phyloP scores from a whole-genome alignment of 176 grass and related monocot genomes.

The Pontederia crassipes region DNA sequence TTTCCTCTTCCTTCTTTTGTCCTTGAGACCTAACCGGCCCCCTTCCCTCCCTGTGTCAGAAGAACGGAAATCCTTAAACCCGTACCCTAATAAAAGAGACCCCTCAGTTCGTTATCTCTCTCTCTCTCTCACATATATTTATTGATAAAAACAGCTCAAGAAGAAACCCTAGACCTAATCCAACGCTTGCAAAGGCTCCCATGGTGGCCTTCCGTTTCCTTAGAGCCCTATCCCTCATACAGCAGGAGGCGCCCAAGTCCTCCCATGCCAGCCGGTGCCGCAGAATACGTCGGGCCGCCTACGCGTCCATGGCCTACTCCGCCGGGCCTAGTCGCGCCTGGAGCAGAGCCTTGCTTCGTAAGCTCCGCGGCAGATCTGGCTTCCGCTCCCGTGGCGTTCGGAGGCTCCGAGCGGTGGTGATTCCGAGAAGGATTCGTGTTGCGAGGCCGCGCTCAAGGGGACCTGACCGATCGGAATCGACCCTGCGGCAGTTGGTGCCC shows the following conservation, averaged over 20 bases:
- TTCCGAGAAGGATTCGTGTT: neutral
- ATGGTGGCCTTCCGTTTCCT: constrained; percentile 4
- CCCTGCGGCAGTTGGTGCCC: constrained; percentile 56
- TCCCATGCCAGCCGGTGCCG: neutral
- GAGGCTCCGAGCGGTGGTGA: neutral
- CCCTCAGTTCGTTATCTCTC: neutral
- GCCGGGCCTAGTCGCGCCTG: constrained; percentile 1
- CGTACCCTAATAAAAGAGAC: no score
- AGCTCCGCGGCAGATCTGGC: neutral
- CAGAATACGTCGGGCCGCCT: constrained; percentile 3
- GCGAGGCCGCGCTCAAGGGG: neutral
- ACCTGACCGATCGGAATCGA: constrained; percentile 37
- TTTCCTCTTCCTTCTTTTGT: no score
- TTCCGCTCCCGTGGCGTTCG: neutral
- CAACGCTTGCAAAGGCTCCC: neutral
- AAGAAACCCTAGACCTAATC: neutral
- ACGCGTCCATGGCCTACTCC: constrained; percentile 1
- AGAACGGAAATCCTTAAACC: neutral
- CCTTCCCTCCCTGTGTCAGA: no score
- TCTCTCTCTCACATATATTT: neutral
- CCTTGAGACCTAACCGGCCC: no score
- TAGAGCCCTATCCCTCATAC: neutral
- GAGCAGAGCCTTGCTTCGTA: constrained; percentile 12
- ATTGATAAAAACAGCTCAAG: neutral
- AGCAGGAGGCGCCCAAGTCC: neutral